Conservation (phyloP, 768 basidiomycete genomes). For the Rhodotorula taiwanensis region DNA sequence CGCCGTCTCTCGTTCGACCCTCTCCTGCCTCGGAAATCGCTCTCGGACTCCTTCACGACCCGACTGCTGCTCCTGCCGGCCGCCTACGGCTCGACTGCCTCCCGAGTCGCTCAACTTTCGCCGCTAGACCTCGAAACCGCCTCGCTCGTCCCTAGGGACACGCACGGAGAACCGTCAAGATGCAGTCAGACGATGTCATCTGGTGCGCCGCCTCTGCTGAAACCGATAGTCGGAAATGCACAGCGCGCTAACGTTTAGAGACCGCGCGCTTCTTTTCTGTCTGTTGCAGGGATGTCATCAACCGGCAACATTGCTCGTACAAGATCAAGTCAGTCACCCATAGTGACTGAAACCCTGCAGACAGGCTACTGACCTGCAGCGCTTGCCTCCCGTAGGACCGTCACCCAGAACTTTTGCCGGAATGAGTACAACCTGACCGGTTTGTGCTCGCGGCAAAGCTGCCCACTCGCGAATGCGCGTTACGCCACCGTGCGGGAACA, state of each 20-base stretch:
- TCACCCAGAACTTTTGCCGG: constrained; percentile 94
- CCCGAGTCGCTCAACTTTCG: too few species aligned
- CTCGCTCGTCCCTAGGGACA: too few species aligned
- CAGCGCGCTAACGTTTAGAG: too few species aligned
- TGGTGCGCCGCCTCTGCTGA: constrained; percentile 69
- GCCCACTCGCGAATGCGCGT: constrained; percentile 93
- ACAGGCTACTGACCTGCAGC: background rate
- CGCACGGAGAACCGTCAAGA: constrained; percentile 9
- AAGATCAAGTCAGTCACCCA: constrained; percentile 85
- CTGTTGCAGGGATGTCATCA: constrained; percentile 35
- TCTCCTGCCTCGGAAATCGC: too few species aligned
- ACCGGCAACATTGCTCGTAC: constrained; percentile 84
- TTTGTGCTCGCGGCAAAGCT: constrained; percentile 86
- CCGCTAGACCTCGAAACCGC: too few species aligned
- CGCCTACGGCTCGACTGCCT: too few species aligned
- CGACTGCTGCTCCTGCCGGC: too few species aligned
- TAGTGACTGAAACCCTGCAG: background rate
- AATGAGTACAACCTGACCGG: constrained; percentile 99
- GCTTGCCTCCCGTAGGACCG: constrained; percentile 55
- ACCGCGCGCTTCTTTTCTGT: too few species aligned
- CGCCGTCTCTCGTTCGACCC: too few species aligned
- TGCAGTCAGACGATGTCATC: constrained; percentile 81
- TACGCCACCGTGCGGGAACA: constrained; percentile 98
- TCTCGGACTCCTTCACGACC: too few species aligned
- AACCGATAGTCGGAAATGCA: too few species aligned